A percentile compares a stretch with the other conserved stretches of the same genome.
phyloP scores from a whole-genome alignment of 345 rosid species.

The Populus ilicifolia region DNA sequence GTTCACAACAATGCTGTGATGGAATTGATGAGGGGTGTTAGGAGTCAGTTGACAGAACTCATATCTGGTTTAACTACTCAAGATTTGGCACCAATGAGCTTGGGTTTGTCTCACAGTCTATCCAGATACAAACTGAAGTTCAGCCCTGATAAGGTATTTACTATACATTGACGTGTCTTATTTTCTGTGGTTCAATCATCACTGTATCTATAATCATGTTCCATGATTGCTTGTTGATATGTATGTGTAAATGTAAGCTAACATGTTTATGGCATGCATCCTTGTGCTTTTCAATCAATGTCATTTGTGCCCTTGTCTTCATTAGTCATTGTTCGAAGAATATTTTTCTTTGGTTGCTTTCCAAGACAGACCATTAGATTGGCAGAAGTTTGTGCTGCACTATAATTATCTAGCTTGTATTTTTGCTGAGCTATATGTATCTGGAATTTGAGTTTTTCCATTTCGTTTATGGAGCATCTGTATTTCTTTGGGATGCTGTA shows the following conservation, averaged over 20 bases:
- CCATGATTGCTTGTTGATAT: not conserved
- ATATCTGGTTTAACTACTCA: slow-evolving; percentile 68
- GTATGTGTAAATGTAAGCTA: not conserved
- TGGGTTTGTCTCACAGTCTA: slow-evolving; percentile 89
- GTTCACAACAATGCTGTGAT: slow-evolving; percentile 82
- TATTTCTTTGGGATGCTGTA: not conserved
- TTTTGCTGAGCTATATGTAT: not conserved
- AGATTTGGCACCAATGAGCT: slow-evolving; percentile 92
- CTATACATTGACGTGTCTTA: not conserved
- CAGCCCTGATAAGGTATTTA: slow-evolving; percentile 83
- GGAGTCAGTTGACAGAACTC: slow-evolving; percentile 84
- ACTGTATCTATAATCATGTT: not conserved
- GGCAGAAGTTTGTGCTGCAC: not conserved
- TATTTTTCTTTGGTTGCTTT: not conserved
- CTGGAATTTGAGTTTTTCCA: not conserved
- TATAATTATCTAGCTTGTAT: not conserved
- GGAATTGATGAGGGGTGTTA: slow-evolving; percentile 86
- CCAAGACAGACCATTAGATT: not conserved
- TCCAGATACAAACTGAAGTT: slow-evolving; percentile 90
- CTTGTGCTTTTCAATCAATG: not conserved
- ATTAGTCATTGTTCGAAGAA: not conserved
- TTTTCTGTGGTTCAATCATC: not conserved
- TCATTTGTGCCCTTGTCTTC: not conserved
- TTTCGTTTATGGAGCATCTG: not conserved
- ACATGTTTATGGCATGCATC: not conserved